Evolutionary conservation across 2,329 filamentous ascomycete genomes (phyloP).

Genomic region (Trichoderma breve): DNA sequence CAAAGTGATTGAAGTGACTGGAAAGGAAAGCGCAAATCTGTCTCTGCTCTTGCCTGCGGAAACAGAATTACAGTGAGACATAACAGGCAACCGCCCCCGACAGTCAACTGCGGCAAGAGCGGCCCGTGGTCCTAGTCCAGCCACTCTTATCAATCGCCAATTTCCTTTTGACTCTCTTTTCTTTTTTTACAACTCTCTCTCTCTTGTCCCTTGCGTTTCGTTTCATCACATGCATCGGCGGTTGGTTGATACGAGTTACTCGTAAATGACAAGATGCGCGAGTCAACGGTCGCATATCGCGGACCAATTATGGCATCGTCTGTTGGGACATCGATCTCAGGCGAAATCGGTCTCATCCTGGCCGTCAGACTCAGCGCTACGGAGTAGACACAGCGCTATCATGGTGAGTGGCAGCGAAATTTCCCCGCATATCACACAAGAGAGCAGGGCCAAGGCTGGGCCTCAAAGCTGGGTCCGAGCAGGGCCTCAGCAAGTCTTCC

Average conservation of each 20-base stretch:
- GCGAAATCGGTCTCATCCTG: background rate
- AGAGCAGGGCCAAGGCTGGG: background rate
- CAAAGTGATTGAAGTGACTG: background rate
- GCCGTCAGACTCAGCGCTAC: conserved; percentile 8
- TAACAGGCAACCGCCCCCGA: background rate
- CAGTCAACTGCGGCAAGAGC: conserved; percentile 8
- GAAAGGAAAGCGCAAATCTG: background rate
- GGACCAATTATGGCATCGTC: background rate
- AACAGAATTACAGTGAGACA: conserved; percentile 3
- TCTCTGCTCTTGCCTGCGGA: background rate
- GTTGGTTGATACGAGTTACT: background rate
- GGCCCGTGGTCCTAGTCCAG: conserved; percentile 14
- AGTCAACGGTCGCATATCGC: background rate
- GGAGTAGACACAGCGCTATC: background rate
- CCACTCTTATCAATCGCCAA: conserved; percentile 4
- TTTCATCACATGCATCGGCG: background rate
- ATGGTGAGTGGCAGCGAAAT: background rate
- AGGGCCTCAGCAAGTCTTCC: conserved; percentile 9
- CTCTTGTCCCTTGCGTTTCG: background rate
- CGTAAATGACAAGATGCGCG: background rate
- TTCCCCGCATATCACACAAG: conserved; percentile 13
- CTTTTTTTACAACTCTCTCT: background rate
- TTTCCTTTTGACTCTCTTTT: background rate
- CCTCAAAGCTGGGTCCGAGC: background rate
- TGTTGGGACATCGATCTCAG: background rate